Percentiles rank a stretch among this genome's conserved stretches.
These are phyloP conservation scores for Botrytis galanthina DNA, from an alignment of 2,329 filamentous ascomycete species.

Conservation along the genomic window DNA sequence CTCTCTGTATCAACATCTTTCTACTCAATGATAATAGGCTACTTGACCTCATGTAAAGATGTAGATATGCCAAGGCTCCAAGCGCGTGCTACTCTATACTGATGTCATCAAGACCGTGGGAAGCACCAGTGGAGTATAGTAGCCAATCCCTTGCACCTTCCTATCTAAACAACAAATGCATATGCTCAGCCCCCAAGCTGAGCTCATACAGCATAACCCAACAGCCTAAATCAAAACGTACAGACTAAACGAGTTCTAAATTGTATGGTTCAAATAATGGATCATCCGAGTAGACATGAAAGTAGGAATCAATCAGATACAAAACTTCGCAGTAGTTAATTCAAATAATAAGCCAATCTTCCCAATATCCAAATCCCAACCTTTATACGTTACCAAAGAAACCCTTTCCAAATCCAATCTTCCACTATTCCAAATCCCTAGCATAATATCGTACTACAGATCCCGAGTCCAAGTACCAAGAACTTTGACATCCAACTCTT, in stretches of 20 bases:
- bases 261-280: background rate
- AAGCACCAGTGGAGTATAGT: too few relatives aligned
- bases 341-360: background rate
- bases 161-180: too few relatives aligned
- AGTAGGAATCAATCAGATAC: background rate
- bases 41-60: too few relatives aligned
- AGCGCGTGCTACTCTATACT: too few relatives aligned
- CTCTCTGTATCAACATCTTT: too few relatives aligned
- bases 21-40: too few relatives aligned
- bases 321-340: background rate
- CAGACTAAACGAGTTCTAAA: rapidly evolving
- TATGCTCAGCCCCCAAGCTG: background rate
- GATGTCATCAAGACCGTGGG: too few relatives aligned
- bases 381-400: background rate
- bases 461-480: background rate
- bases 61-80: too few relatives aligned
- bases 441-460: background rate
- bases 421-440: background rate
- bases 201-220: background rate
- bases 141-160: too few relatives aligned
- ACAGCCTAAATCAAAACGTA: rapidly evolving
- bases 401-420: too few relatives aligned
- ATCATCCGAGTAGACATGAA: background rate
- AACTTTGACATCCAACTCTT: background rate
- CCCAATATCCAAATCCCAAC: background rate